These are phyloP conservation scores for Sclerotinia subarctica DNA, from an alignment of 2,329 filamentous ascomycete species.

Conservation along the genomic window DNA sequence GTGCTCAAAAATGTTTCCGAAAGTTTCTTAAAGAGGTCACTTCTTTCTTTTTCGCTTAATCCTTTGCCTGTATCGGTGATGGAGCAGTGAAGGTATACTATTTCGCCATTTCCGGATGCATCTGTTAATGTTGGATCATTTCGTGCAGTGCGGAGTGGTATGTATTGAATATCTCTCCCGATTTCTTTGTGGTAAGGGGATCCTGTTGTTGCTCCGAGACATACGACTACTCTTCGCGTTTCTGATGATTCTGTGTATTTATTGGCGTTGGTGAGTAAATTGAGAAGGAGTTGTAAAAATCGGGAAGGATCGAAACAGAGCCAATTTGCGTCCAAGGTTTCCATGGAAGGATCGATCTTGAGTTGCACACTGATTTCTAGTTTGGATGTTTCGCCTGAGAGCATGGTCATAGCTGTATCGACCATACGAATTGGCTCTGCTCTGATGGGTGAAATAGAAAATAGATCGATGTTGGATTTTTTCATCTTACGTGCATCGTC, in stretches of 20 bases:
- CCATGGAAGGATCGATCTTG: not conserved
- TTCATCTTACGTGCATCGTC: not conserved
- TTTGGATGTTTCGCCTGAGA: conserved; percentile 1
- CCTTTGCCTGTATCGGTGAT: not conserved
- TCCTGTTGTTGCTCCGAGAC: conserved; percentile 2
- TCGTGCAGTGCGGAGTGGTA: conserved; percentile 4
- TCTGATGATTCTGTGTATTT: not conserved
- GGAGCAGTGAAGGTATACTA: conserved; percentile 10
- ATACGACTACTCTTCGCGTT: not conserved
- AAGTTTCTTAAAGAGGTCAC: not conserved
- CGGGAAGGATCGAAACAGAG: conserved; percentile 5
- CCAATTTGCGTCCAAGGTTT: not conserved
- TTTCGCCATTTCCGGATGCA: not conserved
- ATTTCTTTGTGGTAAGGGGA: conserved; percentile 1
- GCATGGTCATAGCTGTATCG: conserved; percentile 4
- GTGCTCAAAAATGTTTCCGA: not conserved
- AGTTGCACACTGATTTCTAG: not conserved
- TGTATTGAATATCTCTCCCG: not conserved
- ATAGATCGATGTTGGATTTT: not conserved
- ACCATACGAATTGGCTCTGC: not conserved
- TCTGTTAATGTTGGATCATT: not conserved
- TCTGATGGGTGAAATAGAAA: not conserved
- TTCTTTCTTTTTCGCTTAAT: not conserved
- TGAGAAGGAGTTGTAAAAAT: conserved; percentile 6
- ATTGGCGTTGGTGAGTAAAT: not conserved